Evolutionary conservation across 2,329 filamentous ascomycete genomes (phyloP).

Genomic region (Alternaria hordeiaustralica): DNA sequence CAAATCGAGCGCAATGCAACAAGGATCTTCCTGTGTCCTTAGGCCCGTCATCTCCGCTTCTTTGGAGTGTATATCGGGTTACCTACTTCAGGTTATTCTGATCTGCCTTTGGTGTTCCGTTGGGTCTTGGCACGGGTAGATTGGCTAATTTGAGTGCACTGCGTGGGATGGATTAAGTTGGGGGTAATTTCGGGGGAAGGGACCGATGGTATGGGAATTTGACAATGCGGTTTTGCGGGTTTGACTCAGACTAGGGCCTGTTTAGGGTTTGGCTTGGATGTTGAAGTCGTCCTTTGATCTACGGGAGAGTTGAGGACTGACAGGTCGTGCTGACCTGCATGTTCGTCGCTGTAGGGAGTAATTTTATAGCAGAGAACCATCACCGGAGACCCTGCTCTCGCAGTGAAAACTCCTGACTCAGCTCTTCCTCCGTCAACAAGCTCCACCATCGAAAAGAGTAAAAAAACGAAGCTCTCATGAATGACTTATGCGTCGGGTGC

Average conservation of each 20-base stretch:
- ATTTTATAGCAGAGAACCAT: no score
- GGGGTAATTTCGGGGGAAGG: not conserved
- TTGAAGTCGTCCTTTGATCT: not conserved
- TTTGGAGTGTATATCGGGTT: not conserved
- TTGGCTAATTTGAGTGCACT: not conserved
- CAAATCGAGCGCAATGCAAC: no score
- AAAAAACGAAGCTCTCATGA: not conserved
- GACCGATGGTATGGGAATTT: not conserved
- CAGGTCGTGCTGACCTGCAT: no score
- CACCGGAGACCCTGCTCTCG: no score
- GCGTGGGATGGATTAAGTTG: not conserved
- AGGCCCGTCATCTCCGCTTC: not conserved
- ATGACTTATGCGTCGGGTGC: not conserved
- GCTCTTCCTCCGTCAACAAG: not conserved
- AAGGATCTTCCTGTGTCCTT: not conserved
- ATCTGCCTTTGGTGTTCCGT: not conserved
- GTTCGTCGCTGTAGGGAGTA: no score
- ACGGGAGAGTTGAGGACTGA: no score
- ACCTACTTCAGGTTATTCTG: not conserved
- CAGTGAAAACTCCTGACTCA: no score
- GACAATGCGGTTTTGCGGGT: not conserved
- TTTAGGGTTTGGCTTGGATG: no score
- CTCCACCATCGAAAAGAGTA: conserved; percentile 7
- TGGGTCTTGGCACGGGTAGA: not conserved
- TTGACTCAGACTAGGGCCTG: not conserved